Evolutionary conservation across 129 eudicot species (phyloP).

Genomic region (Escallonia rubra): DNA sequence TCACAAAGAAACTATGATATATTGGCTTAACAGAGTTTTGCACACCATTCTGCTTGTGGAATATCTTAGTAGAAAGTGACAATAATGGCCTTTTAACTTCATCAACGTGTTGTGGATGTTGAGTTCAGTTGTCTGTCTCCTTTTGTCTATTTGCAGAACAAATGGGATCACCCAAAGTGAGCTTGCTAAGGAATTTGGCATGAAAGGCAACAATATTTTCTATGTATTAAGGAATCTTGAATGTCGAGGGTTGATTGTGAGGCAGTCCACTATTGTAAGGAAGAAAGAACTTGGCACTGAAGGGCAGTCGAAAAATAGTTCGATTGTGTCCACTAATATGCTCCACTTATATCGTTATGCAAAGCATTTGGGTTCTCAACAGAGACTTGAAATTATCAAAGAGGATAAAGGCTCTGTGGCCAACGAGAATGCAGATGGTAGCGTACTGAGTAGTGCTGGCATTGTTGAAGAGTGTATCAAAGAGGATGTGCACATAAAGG

Average conservation of each 20-base stretch:
- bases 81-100: not conserved
- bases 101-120: not conserved
- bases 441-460: slow-evolving; percentile 26
- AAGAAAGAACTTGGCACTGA: slow-evolving; percentile 49
- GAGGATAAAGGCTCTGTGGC: slow-evolving; percentile 36
- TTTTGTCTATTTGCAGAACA: slow-evolving; percentile 36
- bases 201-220: slow-evolving; percentile 54
- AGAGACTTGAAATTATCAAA: slow-evolving; percentile 78
- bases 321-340: slow-evolving; percentile 72
- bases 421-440: slow-evolving; percentile 37
- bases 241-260: slow-evolving; percentile 72
- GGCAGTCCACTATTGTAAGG: slow-evolving; percentile 70
- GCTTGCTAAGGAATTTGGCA: slow-evolving; percentile 68
- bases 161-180: slow-evolving; percentile 81
- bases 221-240: slow-evolving; percentile 66
- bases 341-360: slow-evolving; percentile 76
- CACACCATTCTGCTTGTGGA: too few relatives aligned
- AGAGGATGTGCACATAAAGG: slow-evolving; percentile 55
- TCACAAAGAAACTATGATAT: too few relatives aligned
- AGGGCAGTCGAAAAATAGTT: slow-evolving; percentile 36
- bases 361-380: slow-evolving; percentile 69
- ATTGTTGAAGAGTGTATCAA: slow-evolving; percentile 32
- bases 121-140: not conserved
- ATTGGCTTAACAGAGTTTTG: too few relatives aligned
- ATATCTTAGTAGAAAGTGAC: not conserved